Evolutionary conservation across 129 eudicot genomes (phyloP).

Genomic region (Artemisia tridentata): DNA sequence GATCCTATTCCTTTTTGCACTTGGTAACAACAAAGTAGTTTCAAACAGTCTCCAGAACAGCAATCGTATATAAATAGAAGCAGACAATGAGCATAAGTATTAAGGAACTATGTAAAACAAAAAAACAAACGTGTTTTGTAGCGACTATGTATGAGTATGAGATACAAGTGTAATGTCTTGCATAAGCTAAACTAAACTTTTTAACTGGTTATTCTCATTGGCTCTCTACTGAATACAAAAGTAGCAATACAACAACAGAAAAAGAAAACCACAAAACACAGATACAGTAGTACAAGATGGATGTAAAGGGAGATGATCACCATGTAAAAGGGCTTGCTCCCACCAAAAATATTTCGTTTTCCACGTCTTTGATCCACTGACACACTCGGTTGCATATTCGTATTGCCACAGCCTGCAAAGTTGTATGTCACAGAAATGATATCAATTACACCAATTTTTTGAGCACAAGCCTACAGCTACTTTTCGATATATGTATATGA

Average conservation of each 20-base stretch:
- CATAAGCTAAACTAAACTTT: slow-evolving; percentile 1
- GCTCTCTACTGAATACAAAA: slow-evolving; percentile 13
- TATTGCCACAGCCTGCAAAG: slow-evolving; percentile 78
- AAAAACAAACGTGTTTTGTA: no score
- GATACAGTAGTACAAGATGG: slow-evolving; percentile 11
- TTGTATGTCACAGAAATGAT: background rate
- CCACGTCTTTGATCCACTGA: slow-evolving; percentile 95
- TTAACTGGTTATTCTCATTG: slow-evolving; percentile 12
- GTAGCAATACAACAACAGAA: background rate
- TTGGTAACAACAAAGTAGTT: no score
- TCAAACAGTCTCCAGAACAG: no score
- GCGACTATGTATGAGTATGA: background rate
- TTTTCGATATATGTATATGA: background rate
- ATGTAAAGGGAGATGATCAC: slow-evolving; percentile 45
- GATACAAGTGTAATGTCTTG: slow-evolving; percentile 8
- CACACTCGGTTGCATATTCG: slow-evolving; percentile 82
- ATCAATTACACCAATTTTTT: background rate
- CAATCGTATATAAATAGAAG: no score
- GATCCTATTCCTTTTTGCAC: no score
- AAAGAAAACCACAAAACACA: background rate
- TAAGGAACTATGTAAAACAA: no score
- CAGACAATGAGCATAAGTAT: no score
- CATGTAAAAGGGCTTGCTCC: slow-evolving; percentile 98
- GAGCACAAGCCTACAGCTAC: background rate
- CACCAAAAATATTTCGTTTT: slow-evolving; percentile 80